These are phyloP conservation scores for Hypoxylon sp. DNA, from an alignment of 2,329 filamentous ascomycete species.

Conservation along the genomic window DNA sequence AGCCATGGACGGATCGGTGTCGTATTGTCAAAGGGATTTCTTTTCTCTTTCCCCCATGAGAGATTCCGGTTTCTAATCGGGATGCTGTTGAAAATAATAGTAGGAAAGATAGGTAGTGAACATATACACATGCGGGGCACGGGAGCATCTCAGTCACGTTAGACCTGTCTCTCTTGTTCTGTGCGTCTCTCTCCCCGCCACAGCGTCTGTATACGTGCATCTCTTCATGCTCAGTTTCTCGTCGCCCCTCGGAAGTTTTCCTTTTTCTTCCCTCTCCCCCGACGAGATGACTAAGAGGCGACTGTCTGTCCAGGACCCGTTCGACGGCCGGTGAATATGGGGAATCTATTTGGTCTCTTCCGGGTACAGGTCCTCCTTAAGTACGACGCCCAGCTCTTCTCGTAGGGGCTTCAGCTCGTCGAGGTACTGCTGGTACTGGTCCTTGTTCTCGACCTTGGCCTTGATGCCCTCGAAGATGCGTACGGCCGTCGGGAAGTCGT, in stretches of 20 bases:
- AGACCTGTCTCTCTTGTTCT: background rate
- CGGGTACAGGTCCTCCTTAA: constrained; percentile 94
- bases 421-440: constrained; percentile 96
- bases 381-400: constrained; percentile 88
- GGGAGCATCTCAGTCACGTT: constrained; percentile 6
- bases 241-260: background rate
- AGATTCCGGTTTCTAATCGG: constrained; percentile 18
- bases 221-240: background rate
- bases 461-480: constrained; percentile 99
- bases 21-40: background rate
- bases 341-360: constrained; percentile 57
- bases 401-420: constrained; percentile 90
- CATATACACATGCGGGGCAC: constrained; percentile 32
- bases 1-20: background rate
- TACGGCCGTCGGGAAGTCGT: constrained; percentile 98
- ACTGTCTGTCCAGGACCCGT: background rate
- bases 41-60: background rate
- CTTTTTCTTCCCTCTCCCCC: too few species aligned
- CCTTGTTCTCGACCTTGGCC: constrained; percentile 98
- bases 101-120: constrained; percentile 25
- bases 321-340: background rate
- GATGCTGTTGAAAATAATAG: constrained; percentile 14
- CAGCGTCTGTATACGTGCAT: background rate
- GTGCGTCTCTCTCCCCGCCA: background rate
- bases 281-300: background rate